Evolutionary conservation across 257 asterid genomes (phyloP), one percentile per base, ranked within the genome.

Genomic region (Solanum lycopersicoides): DNA sequence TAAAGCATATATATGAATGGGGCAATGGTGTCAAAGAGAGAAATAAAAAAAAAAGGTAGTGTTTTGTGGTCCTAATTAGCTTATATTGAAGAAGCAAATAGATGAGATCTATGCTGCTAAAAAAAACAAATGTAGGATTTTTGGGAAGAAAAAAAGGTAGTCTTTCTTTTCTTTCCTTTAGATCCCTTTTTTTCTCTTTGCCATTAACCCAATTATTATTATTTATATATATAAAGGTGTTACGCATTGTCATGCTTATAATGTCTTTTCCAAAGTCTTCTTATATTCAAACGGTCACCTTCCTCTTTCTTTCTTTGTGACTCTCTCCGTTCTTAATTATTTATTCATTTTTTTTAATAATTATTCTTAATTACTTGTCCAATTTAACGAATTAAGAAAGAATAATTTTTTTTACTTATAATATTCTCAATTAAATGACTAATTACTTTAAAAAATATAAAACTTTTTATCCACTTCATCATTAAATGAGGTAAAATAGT

Each of bases 191-290:
- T 47, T 80, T 47, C 42, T 30, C 37, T 45, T 80, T 80, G 42
- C 66, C n/a, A 28, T 6, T 7, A 30, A 4, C 5, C 21, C 21
- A 30, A 30, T 32, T 60, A 8, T 6, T 37, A 41, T 41, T 50
- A 50, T 14, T 10, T 45, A 65, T 65, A 25, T 68, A 68, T 69
- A 80, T 80, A 83, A 82, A 82, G 63, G 18, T 50, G 75, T 66
- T 69, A 44, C 83, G 45, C 65, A 60, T 76, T 42, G 42, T 63
- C 41, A 37, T 39, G 74, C 85, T 77, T 86, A 44, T 80, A 72
- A 80, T 85, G 92, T 90, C 92, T 89, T 85, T 84, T 90, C 89
- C 89, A 45, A 82, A 80, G 92, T 71, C 90, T 45, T 73, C 87
- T 39, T 25, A 66, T 56, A 41, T 79, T 88, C 66, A 86, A 4